Base-by-base conservation (phyloP, 306 rosid genomes). In the Carpinus fangiana region DNA sequence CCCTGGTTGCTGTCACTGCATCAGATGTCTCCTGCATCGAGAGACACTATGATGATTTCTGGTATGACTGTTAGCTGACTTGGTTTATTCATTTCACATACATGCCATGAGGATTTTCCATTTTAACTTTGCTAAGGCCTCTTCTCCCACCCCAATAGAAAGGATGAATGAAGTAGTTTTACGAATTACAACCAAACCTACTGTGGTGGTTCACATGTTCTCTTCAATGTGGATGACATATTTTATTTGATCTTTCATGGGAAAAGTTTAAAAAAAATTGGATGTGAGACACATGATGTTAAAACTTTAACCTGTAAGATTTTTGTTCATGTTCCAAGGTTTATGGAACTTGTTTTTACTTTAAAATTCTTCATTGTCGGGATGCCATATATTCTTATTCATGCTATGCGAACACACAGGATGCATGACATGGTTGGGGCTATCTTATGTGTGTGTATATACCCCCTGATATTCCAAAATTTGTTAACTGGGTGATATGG, bases 11-110 rank as follows among this genome's bases (percentile, higher is more conserved):
- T 62, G 79, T 95, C 76, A 95, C 98, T 64, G 98, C 98, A 65
- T 95, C 99, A 34, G 98, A 95, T 66, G 91, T 91, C 80, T 88
- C 99, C 54, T 95, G 99, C 91, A 89, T 91, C 9, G 90, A 90
- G 86, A 91, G 93, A 84, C 98, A 95, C 89, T 95, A 84, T 0
- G 96, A 93, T 66, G 84, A 93, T 80, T 95, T 86, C 87, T 95
- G 98, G 99, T 95, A 84, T 65, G 76, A 51, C 60, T 71, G 41
- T 70, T 65, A 14, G 23, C 21, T 18, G 34, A 67, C 3, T 38
- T 77, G 59, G 18, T 38, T 36, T 13, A 67, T 74, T 57, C 61
- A 41, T 54, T 81, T 72, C 21, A 51, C 5, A 65, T 34, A 5
- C 21, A 28, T 28, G 20, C 2, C 45, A 31, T 14, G 46, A 31